Evolutionary conservation across 2,329 filamentous ascomycete species (phyloP).

Genomic region (Penicillium crustosum): DNA sequence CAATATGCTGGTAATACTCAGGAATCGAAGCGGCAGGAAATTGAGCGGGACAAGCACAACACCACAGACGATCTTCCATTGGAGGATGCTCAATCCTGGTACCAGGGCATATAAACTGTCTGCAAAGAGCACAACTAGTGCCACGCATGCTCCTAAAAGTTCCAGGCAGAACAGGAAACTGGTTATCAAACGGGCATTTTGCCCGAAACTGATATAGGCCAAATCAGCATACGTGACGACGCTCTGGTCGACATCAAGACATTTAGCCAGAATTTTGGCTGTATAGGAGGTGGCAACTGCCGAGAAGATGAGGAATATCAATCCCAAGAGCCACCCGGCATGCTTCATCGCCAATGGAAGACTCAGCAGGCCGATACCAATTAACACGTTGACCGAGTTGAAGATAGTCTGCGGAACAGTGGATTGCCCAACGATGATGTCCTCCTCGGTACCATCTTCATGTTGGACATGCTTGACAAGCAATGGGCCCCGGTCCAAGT

Average conservation of each 20-base stretch:
- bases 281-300: slow-evolving; percentile 82
- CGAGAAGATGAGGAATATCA: slow-evolving; percentile 70
- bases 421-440: slow-evolving; percentile 87
- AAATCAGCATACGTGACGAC: slow-evolving; percentile 94
- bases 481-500: slow-evolving; percentile 68
- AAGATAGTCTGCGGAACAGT: slow-evolving; percentile 94
- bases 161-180: slow-evolving; percentile 87
- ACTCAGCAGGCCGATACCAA: slow-evolving; percentile 85
- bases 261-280: slow-evolving; percentile 78
- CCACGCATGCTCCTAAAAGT: slow-evolving; percentile 82
- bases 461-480: slow-evolving; percentile 88
- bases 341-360: slow-evolving; percentile 85
- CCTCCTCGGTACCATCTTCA: slow-evolving; percentile 75
- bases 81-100: slow-evolving; percentile 64
- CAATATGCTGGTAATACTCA: slow-evolving; percentile 88
- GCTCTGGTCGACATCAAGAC: slow-evolving; percentile 78
- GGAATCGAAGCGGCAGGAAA: slow-evolving; percentile 76
- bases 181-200: slow-evolving; percentile 74
- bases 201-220: slow-evolving; percentile 86
- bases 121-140: slow-evolving; percentile 86
- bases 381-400: slow-evolving; percentile 91
- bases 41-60: slow-evolving; percentile 76
- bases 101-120: slow-evolving; percentile 82
- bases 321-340: slow-evolving; percentile 82
- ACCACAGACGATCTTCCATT: slow-evolving; percentile 86